Evolutionary conservation across 2,329 filamentous ascomycete genomes (phyloP), one percentile per base, ranked within the genome.

Genomic region (Trichoderma sp.): DNA sequence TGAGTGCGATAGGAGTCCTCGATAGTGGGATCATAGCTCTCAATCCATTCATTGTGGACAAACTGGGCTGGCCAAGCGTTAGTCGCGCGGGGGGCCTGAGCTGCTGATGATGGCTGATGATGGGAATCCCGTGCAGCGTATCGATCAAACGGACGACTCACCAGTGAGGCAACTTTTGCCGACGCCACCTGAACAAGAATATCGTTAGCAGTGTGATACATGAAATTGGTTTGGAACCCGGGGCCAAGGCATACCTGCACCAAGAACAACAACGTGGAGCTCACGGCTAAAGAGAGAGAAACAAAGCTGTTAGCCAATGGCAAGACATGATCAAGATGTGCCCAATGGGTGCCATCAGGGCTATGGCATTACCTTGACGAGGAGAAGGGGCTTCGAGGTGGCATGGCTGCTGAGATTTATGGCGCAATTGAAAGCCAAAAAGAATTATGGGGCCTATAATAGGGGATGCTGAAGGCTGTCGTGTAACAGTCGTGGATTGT

Each of bases 21-120:
- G 74, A 93, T 93, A 21, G 90, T 93, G 18, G 90, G 90, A 78
- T 93, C 90, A 80, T 93, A 93, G 79, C 89, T 92, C 80, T 97
- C 93, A 77, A 97, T 95, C 92, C 93, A 96, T 75, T 96, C 91
- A 82, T 96, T 94, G 80, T 96, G 93, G 64, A 97, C 93, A 76
- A 96, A 97, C 84, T 97, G 93, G 76, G 94, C 93, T 93, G 71
- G 71, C 71, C 67, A 64, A 70, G 56, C 61, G 73, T 75, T 21
- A 74, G 73, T 63, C 65, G 68, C 65, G 68, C 69, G 56, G 64
- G 8, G 10, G 70, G 49, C 70, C 51, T 13, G 26, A 55, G 43
- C 51, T 52, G 16, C 26, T 26, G 26, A 26, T 26, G 4, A 34
- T 21, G n/a, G 28, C 28, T 30, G 28, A 34, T 28, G n/a, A 30